phyloP scores from a whole-genome alignment of 441 rosid species.

The Populus trichocarpa region DNA sequence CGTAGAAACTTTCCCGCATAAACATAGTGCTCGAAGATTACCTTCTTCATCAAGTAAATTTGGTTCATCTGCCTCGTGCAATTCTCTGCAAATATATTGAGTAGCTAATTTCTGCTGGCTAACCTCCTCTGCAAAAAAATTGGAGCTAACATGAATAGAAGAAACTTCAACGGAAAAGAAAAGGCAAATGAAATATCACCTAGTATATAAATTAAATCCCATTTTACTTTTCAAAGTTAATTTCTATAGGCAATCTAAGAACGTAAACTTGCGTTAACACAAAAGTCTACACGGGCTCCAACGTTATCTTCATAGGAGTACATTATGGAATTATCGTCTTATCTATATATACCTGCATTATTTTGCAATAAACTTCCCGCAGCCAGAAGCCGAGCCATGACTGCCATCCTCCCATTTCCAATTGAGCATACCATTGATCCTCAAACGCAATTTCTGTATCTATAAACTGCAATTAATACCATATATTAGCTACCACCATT shows the following conservation, averaged over 20 bases:
- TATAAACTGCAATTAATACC: conserved; percentile 19
- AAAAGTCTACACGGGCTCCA: neutral
- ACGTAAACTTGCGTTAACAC: neutral
- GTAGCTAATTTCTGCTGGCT: conserved; percentile 36
- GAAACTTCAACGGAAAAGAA: neutral
- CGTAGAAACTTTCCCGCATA: neutral
- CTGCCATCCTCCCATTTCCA: conserved; percentile 58
- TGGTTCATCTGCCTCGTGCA: conserved; percentile 58
- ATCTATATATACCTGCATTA: conserved; percentile 27
- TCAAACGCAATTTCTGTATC: conserved; percentile 6
- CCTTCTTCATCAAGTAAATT: conserved; percentile 74
- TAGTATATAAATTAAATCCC: neutral
- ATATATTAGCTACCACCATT: conserved; percentile 1
- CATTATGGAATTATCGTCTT: neutral
- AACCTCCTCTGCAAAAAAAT: conserved; percentile 37
- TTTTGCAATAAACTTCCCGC: conserved; percentile 34
- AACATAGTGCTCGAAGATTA: conserved; percentile 19
- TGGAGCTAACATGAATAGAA: neutral
- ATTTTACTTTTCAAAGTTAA: neutral
- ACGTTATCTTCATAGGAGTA: neutral
- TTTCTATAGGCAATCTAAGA: neutral
- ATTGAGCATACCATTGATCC: conserved; percentile 59
- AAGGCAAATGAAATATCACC: neutral
- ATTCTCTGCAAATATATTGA: conserved; percentile 39
- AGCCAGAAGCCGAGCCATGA: conserved; percentile 58